phyloP scores from a whole-genome alignment of 2,329 filamentous ascomycete species.

The Aureobasidium melanogenum region DNA sequence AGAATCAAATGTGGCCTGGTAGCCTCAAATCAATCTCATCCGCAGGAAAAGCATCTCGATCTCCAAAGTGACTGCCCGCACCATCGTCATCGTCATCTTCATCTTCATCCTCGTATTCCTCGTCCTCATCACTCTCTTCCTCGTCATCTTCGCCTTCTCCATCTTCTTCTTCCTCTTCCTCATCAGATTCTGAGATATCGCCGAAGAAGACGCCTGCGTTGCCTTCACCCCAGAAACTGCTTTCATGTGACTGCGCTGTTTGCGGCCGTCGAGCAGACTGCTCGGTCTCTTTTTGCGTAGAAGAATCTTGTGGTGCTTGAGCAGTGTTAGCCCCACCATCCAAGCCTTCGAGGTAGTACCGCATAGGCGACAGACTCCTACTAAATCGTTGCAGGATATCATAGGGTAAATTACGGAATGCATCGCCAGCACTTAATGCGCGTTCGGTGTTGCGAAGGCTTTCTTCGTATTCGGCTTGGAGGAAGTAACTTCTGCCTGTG shows the following conservation, averaged over 20 bases:
- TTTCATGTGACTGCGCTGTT: conserved; percentile 5
- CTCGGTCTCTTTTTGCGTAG: background rate
- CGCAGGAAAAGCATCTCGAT: conserved; percentile 35
- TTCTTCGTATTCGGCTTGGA: conserved; percentile 21
- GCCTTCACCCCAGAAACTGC: conserved; percentile 14
- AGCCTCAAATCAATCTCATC: conserved; percentile 12
- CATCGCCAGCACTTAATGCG: conserved; percentile 6
- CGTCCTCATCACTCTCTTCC: conserved; percentile 6
- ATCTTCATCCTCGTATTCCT: conserved; percentile 9
- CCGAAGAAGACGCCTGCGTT: conserved; percentile 9
- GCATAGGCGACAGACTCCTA: conserved; percentile 35
- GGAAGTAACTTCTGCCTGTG: conserved; percentile 20
- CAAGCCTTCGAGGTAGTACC: conserved; percentile 31
- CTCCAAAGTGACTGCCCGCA: conserved; percentile 10
- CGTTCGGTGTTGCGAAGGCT: conserved; percentile 10
- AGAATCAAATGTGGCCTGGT: conserved; percentile 10
- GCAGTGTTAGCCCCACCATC: background rate
- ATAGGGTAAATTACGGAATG: conserved; percentile 30
- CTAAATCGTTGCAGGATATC: conserved; percentile 39
- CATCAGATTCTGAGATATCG: conserved; percentile 3
- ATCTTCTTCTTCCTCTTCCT: conserved; percentile 6
- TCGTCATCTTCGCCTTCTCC: conserved; percentile 12
- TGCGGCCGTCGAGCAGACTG: background rate
- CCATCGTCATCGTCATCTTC: conserved; percentile 9
- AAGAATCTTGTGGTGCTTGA: background rate